Evolutionary conservation across 305 asterid genomes (phyloP).

Genomic region (Fraxinus baroniana): DNA sequence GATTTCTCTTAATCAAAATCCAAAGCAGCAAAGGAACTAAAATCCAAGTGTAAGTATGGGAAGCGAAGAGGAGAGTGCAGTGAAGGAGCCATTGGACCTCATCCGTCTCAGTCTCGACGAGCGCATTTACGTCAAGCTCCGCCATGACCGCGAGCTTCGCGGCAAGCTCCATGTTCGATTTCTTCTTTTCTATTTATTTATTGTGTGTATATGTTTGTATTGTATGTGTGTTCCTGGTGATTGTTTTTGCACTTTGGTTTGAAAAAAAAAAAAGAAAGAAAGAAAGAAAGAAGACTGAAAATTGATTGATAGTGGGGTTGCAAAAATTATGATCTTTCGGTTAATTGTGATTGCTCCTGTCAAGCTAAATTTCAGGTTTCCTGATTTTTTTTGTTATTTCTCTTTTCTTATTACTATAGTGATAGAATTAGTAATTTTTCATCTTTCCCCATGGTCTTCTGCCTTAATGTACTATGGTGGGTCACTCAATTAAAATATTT

Average conservation of each 20-base stretch:
- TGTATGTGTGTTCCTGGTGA: background rate
- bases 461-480: background rate
- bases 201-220: background rate
- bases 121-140: slow-evolving; percentile 96
- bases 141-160: slow-evolving; percentile 92
- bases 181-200: background rate
- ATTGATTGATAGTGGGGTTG: slow-evolving; percentile 21
- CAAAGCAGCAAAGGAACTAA: background rate
- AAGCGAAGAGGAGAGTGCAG: slow-evolving; percentile 92
- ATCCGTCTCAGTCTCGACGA: slow-evolving; percentile 97
- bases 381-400: background rate
- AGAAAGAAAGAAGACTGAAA: slow-evolving; percentile 1
- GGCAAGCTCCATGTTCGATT: slow-evolving; percentile 80
- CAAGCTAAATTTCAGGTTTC: background rate
- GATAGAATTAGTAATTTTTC: background rate
- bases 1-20: background rate
- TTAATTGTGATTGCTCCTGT: background rate
- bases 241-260: no score
- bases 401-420: background rate
- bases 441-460: background rate
- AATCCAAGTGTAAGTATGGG: slow-evolving; percentile 47
- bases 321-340: background rate
- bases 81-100: slow-evolving; percentile 96
- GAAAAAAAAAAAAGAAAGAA: background rate
- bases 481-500: background rate